Percentiles rank a stretch among this genome's conserved stretches.
Evolutionary conservation across 2,329 filamentous ascomycete genomes (phyloP).

Genomic region (Fusarium sp.): DNA sequence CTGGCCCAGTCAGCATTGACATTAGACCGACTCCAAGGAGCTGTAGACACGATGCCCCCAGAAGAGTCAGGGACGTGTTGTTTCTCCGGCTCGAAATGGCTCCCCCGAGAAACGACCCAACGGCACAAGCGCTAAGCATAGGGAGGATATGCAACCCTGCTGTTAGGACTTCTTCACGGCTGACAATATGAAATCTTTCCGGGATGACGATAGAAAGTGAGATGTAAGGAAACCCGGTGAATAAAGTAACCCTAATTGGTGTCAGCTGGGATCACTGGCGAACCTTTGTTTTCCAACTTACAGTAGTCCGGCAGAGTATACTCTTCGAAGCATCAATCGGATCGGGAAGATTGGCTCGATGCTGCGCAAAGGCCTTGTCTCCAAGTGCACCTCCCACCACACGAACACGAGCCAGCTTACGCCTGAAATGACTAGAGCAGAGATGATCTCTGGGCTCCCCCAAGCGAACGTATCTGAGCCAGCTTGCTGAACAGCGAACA

Average conservation of each 20-base stretch:
- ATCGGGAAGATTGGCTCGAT: slow-evolving; percentile 68
- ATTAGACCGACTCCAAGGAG: slow-evolving; percentile 63
- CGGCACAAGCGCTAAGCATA: slow-evolving; percentile 65
- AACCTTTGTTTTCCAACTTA: slow-evolving; percentile 45
- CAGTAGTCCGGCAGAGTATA: slow-evolving; percentile 63
- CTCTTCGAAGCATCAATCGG: slow-evolving; percentile 57
- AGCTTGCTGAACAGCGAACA: slow-evolving; percentile 67
- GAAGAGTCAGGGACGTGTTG: slow-evolving; percentile 62
- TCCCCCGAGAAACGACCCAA: slow-evolving; percentile 66
- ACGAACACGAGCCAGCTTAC: slow-evolving; percentile 61
- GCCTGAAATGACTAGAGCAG: slow-evolving; percentile 58
- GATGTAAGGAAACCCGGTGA: slow-evolving; percentile 68
- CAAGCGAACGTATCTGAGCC: slow-evolving; percentile 63
- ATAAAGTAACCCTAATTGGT: slow-evolving; percentile 61
- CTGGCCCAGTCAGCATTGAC: slow-evolving; percentile 52
- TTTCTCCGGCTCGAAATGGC: slow-evolving; percentile 64
- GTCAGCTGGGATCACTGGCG: slow-evolving; percentile 14
- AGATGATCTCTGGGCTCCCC: slow-evolving; percentile 62
- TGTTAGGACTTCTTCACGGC: slow-evolving; percentile 61
- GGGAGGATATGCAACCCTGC: slow-evolving; percentile 69
- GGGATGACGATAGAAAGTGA: slow-evolving; percentile 68
- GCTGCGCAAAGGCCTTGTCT: slow-evolving; percentile 47
- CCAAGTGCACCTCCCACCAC: slow-evolving; percentile 61
- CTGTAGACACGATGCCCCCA: slow-evolving; percentile 62
- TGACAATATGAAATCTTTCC: slow-evolving; percentile 69